Evolutionary conservation across 2,329 filamentous ascomycete species (phyloP).

Genomic region (Pyrenochaeta sp.): DNA sequence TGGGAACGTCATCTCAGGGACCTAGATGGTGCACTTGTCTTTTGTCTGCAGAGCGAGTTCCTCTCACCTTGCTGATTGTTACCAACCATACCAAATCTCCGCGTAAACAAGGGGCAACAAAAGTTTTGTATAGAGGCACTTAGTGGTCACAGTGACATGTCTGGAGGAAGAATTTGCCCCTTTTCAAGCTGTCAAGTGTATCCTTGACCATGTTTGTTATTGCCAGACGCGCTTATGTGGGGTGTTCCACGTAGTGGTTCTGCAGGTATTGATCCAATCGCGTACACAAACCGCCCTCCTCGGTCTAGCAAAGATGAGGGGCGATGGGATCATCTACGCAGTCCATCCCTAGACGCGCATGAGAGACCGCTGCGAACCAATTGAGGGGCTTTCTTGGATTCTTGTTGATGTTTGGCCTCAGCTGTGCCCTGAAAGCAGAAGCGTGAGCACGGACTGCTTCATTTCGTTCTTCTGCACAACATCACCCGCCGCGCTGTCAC

Average conservation of each 20-base stretch:
- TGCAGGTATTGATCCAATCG: slow-evolving; percentile 21
- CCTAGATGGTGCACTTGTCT: background rate
- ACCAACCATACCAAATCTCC: background rate
- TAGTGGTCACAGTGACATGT: background rate
- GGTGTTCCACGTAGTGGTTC: slow-evolving; percentile 3
- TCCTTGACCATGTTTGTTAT: slow-evolving; percentile 1
- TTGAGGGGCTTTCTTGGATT: slow-evolving; percentile 15
- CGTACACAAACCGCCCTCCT: slow-evolving; percentile 24
- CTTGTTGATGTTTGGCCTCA: slow-evolving; percentile 28
- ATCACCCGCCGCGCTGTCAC: slow-evolving; percentile 32
- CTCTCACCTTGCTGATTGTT: background rate
- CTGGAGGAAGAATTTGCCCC: background rate
- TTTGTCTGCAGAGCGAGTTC: background rate
- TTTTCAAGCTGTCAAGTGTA: background rate
- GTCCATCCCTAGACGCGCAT: slow-evolving; percentile 21
- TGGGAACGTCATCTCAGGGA: background rate
- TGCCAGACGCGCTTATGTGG: slow-evolving; percentile 5
- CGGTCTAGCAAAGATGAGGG: slow-evolving; percentile 22
- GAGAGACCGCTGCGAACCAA: slow-evolving; percentile 21
- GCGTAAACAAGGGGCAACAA: background rate
- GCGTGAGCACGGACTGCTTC: slow-evolving; percentile 17
- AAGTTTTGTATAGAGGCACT: background rate
- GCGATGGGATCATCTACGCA: slow-evolving; percentile 21
- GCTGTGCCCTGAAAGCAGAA: slow-evolving; percentile 12
- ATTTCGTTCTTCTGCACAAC: slow-evolving; percentile 37